These are phyloP conservation scores for Pseudotsuga menziesii DNA, from an alignment of 75 land plant species.

Conservation along the genomic window DNA sequence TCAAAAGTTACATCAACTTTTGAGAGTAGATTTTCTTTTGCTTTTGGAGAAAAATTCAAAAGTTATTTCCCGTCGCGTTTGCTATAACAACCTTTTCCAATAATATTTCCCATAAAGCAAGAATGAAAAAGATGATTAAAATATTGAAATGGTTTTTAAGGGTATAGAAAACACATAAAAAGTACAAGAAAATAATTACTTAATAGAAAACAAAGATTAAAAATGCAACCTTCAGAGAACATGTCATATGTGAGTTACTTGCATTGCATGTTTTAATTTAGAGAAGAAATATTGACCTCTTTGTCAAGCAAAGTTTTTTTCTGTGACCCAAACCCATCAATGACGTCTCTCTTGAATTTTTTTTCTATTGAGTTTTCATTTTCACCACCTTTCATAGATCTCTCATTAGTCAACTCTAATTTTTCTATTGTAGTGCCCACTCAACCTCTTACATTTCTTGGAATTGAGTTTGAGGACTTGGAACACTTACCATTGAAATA, in stretches of 20 bases:
- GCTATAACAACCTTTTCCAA: constrained; percentile 84
- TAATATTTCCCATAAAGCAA: constrained; percentile 57
- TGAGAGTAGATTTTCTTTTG: constrained; percentile 52
- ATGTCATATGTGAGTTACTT: constrained; percentile 52
- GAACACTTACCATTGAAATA: no score
- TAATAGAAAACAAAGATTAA: not conserved
- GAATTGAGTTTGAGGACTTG: not conserved
- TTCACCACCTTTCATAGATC: constrained; percentile 1
- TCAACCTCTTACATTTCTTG: constrained; percentile 52
- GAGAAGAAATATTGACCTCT: constrained; percentile 47
- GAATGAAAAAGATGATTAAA: not conserved
- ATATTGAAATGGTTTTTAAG: not conserved
- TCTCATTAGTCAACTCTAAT: not conserved
- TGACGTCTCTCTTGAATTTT: not conserved
- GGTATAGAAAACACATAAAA: not conserved
- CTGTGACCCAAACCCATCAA: not conserved
- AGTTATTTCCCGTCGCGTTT: no score
- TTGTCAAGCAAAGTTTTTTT: not conserved
- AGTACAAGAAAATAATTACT: not conserved
- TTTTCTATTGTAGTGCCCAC: constrained; percentile 50
- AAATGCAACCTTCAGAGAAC: constrained; percentile 51
- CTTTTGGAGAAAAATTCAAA: constrained; percentile 54
- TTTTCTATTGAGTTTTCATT: not conserved
- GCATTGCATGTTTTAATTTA: constrained; percentile 54
- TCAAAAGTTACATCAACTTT: no score